Percentiles rank a stretch among this genome's conserved stretches.
These are phyloP conservation scores for Medicago ruthenica DNA, from an alignment of 306 rosid genomes.

Conservation along the genomic window DNA sequence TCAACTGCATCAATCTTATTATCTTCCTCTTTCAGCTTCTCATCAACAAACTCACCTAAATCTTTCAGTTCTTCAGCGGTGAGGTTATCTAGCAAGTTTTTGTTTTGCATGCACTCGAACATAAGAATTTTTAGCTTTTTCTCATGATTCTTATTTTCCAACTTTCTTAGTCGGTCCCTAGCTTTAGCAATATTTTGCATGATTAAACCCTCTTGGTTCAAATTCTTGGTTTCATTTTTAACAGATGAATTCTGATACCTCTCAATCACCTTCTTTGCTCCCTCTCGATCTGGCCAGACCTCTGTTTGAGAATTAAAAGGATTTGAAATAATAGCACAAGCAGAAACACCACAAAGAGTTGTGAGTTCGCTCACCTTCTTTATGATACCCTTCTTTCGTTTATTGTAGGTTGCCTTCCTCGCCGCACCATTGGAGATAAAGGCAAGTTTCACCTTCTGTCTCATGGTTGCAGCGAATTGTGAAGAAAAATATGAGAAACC, in stretches of 20 bases:
- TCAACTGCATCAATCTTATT: not conserved
- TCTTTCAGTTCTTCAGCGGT: not conserved
- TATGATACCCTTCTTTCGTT: not conserved
- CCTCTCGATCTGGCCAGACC: not conserved
- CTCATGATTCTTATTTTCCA: not conserved
- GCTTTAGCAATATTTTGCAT: not conserved
- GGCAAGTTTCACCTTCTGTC: not conserved
- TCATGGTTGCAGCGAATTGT: not conserved
- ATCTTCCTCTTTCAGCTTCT: not conserved
- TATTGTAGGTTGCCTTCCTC: not conserved
- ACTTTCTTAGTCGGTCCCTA: not conserved
- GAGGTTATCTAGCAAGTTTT: too few species aligned
- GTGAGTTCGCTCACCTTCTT: not conserved
- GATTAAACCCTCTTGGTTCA: not conserved
- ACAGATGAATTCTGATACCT: not conserved
- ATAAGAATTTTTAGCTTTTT: not conserved
- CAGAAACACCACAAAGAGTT: not conserved
- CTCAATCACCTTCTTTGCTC: not conserved
- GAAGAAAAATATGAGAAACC: too few species aligned
- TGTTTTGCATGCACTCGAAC: not conserved
- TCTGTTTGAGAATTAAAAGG: not conserved
- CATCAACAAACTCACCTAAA: not conserved
- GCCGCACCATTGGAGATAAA: not conserved
- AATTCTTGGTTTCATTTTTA: not conserved
- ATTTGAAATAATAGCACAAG: not conserved